Conservation (phyloP, 306 rosid species). For the Casuarina glauca region DNA sequence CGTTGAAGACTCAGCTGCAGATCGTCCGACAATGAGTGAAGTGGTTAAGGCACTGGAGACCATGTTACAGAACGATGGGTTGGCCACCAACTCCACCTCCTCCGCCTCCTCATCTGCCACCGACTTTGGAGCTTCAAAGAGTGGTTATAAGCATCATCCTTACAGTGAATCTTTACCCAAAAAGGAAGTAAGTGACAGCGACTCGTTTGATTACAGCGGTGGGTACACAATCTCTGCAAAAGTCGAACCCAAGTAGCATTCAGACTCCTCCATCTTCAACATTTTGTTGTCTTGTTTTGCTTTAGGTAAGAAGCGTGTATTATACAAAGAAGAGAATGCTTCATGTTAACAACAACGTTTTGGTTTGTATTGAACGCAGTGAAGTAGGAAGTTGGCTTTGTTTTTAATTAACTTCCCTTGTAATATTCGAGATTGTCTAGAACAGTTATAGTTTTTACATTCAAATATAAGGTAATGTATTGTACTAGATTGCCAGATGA, state of each 20-base stretch:
- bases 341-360: background rate
- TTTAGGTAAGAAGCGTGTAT: background rate
- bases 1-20: slow-evolving; percentile 75
- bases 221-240: slow-evolving; percentile 60
- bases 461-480: too few species aligned
- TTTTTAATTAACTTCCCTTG: background rate
- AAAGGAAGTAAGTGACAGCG: slow-evolving; percentile 53
- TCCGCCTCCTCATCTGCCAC: slow-evolving; percentile 92
- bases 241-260: slow-evolving; percentile 73
- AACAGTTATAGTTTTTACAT: too few species aligned
- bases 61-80: slow-evolving; percentile 79
- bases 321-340: background rate
- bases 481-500: too few species aligned
- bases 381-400: background rate
- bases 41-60: slow-evolving; percentile 71
- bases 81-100: slow-evolving; percentile 78
- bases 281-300: slow-evolving; percentile 1
- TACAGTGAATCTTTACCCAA: slow-evolving; percentile 52
- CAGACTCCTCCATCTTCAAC: background rate
- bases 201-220: slow-evolving; percentile 75
- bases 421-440: too few species aligned
- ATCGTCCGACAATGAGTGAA: slow-evolving; percentile 91
- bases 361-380: background rate
- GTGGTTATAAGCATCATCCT: slow-evolving; percentile 71
- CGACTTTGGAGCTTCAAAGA: slow-evolving; percentile 58